Evolutionary conservation across 208 protist species (phyloP).

Genomic region (Hexamita inflata): DNA sequence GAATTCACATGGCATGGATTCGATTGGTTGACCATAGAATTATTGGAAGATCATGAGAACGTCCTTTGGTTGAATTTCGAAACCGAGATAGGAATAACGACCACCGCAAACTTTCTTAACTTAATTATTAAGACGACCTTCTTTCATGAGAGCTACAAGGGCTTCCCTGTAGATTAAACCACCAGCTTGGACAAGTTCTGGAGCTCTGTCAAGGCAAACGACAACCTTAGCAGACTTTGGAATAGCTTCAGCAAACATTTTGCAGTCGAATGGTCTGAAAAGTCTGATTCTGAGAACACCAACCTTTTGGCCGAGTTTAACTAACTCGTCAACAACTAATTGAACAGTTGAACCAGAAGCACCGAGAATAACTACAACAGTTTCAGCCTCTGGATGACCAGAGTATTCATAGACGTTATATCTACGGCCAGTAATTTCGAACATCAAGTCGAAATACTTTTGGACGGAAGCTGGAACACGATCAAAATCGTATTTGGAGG

Average conservation of each 20-base stretch:
- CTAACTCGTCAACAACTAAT: conserved; percentile 45
- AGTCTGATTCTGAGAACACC: conserved; percentile 55
- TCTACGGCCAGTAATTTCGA: conserved; percentile 43
- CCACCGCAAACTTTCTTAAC: conserved; percentile 43
- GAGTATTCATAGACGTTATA: conserved; percentile 56
- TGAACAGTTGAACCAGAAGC: conserved; percentile 26
- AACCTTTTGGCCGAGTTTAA: conserved; percentile 48
- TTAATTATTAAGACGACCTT: conserved; percentile 1
- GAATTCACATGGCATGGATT: conserved; percentile 44
- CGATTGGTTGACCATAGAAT: conserved; percentile 25
- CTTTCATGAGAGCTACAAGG: conserved; percentile 21
- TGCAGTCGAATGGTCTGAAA: conserved; percentile 50
- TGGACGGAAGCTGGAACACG: conserved; percentile 46
- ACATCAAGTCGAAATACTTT: conserved; percentile 43
- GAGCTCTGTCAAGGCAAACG: conserved; percentile 52
- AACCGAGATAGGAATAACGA: conserved; percentile 50
- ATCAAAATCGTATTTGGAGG: conserved; percentile 46
- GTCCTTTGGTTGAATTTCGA: conserved; percentile 53
- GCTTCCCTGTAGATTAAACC: conserved; percentile 58
- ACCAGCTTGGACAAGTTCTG: conserved; percentile 48
- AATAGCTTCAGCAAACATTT: conserved; percentile 46
- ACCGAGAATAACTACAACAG: conserved; percentile 54
- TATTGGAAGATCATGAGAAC: conserved; percentile 53
- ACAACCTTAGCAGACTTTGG: conserved; percentile 49
- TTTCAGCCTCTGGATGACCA: conserved; percentile 45